A percentile compares a stretch with the other conserved stretches of the same genome.
These are phyloP conservation scores for Candida buenavistaensis DNA, from an alignment of 1,139 yeast species.

Conservation along the genomic window DNA sequence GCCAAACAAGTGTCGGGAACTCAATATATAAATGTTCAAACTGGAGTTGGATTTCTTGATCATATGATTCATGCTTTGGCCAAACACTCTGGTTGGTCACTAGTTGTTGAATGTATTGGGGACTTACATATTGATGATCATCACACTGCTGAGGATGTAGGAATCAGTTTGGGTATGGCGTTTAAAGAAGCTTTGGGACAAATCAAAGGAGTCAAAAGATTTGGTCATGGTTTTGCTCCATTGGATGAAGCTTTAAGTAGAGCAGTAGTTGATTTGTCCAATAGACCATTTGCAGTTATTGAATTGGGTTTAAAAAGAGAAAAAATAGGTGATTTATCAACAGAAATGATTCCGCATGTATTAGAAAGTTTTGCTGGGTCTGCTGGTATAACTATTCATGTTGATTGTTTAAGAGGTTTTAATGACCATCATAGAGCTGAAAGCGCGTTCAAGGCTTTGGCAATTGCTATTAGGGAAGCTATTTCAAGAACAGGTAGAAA, in stretches of 20 bases:
- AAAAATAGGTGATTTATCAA: slow-evolving; percentile 85
- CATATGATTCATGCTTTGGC: slow-evolving; percentile 98
- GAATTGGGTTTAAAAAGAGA: slow-evolving; percentile 91
- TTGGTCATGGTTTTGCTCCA: slow-evolving; percentile 95
- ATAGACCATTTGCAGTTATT: slow-evolving; percentile 87
- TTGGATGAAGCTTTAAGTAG: slow-evolving; percentile 93
- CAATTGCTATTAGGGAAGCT: slow-evolving; percentile 88
- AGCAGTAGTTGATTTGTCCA: slow-evolving; percentile 91
- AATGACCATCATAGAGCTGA: slow-evolving; percentile 97
- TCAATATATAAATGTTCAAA: slow-evolving; percentile 77
- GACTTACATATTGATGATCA: slow-evolving; percentile 97
- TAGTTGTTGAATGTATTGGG: slow-evolving; percentile 85
- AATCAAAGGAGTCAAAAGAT: slow-evolving; percentile 86
- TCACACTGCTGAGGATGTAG: slow-evolving; percentile 95
- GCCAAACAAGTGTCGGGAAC: slow-evolving; percentile 62
- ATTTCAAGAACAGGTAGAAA: slow-evolving; percentile 77
- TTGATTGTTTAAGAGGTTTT: slow-evolving; percentile 88
- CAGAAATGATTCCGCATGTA: slow-evolving; percentile 98
- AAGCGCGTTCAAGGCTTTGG: slow-evolving; percentile 93
- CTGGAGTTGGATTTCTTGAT: slow-evolving; percentile 94
- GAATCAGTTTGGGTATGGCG: slow-evolving; percentile 86
- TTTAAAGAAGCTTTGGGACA: slow-evolving; percentile 89
- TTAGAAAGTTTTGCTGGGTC: slow-evolving; percentile 91
- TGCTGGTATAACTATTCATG: slow-evolving; percentile 88
- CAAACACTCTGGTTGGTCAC: slow-evolving; percentile 95